A percentile compares a stretch with the other conserved stretches of the same genome.
phyloP scores from a whole-genome alignment of 2,329 filamentous ascomycete genomes.

The Fusarium denticulatum region DNA sequence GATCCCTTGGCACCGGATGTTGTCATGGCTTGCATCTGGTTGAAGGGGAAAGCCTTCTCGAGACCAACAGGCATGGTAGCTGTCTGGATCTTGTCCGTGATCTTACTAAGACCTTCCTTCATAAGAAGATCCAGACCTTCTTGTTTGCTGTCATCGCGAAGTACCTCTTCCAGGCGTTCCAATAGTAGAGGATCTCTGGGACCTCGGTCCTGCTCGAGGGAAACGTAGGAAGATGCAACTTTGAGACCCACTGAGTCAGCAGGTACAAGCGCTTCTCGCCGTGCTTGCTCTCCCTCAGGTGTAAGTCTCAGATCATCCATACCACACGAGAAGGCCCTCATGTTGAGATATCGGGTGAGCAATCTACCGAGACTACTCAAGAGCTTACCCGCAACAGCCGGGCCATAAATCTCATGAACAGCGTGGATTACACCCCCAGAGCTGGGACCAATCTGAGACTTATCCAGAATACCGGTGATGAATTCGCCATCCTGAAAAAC shows the following conservation, averaged over 20 bases:
- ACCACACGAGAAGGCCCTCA: conserved; percentile 95
- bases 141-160: conserved; percentile 91
- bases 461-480: conserved; percentile 91
- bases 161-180: conserved; percentile 84
- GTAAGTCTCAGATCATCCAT: conserved; percentile 96
- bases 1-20: conserved; percentile 94
- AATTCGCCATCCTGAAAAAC: conserved; percentile 88
- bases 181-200: conserved; percentile 76
- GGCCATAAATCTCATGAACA: conserved; percentile 92
- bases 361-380: conserved; percentile 90
- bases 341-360: conserved; percentile 88
- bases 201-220: conserved; percentile 73
- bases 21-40: conserved; percentile 99
- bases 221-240: conserved; percentile 89
- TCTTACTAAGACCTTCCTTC: conserved; percentile 73
- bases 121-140: conserved; percentile 88
- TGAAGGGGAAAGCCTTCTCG: conserved; percentile 91
- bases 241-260: conserved; percentile 77
- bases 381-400: conserved; percentile 84
- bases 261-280: conserved; percentile 73
- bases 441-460: conserved; percentile 90
- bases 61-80: conserved; percentile 84
- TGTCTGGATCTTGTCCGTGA: conserved; percentile 82
- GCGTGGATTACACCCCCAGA: conserved; percentile 90
- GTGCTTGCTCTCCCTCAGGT: conserved; percentile 75